phyloP scores from a whole-genome alignment of 2,329 filamentous ascomycete genomes.

The Chaetomiaceae sp. region DNA sequence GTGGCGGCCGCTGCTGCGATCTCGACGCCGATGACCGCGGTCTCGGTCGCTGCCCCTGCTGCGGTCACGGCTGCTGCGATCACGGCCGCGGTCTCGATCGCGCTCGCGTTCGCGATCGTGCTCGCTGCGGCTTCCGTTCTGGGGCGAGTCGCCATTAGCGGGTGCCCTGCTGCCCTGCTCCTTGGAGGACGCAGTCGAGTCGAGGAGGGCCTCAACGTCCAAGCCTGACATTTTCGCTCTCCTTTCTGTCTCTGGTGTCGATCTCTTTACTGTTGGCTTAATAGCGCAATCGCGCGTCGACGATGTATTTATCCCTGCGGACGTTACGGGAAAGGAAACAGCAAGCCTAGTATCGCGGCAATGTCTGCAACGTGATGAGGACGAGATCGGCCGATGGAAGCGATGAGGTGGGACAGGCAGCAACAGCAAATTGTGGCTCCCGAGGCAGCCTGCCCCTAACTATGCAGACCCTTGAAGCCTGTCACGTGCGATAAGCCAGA shows the following conservation, averaged over 20 bases:
- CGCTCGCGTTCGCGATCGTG: slow-evolving; percentile 41
- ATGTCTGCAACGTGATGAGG: not conserved
- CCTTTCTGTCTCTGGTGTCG: not conserved
- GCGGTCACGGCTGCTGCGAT: slow-evolving; percentile 45
- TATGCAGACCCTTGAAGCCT: too few species aligned
- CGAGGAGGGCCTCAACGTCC: slow-evolving; percentile 86
- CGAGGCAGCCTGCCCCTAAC: too few species aligned
- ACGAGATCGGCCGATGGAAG: not conserved
- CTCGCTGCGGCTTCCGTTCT: slow-evolving; percentile 36
- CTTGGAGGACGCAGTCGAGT: slow-evolving; percentile 65
- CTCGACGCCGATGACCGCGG: slow-evolving; percentile 35
- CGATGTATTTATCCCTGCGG: not conserved
- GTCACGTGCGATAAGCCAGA: too few species aligned
- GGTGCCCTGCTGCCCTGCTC: slow-evolving; percentile 42
- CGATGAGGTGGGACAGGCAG: too few species aligned
- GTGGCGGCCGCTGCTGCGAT: slow-evolving; percentile 48
- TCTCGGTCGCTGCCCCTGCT: slow-evolving; percentile 38
- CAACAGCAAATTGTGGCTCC: too few species aligned
- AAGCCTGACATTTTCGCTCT: slow-evolving; percentile 59
- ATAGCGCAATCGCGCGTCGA: too few species aligned
- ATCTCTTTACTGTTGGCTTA: not conserved
- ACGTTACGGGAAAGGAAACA: not conserved
- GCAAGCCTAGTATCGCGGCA: not conserved
- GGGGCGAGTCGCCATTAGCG: slow-evolving; percentile 52
- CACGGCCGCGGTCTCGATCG: slow-evolving; percentile 26